Conservation (phyloP, 768 basidiomycete species). For the Lanmaoa rubissima region DNA sequence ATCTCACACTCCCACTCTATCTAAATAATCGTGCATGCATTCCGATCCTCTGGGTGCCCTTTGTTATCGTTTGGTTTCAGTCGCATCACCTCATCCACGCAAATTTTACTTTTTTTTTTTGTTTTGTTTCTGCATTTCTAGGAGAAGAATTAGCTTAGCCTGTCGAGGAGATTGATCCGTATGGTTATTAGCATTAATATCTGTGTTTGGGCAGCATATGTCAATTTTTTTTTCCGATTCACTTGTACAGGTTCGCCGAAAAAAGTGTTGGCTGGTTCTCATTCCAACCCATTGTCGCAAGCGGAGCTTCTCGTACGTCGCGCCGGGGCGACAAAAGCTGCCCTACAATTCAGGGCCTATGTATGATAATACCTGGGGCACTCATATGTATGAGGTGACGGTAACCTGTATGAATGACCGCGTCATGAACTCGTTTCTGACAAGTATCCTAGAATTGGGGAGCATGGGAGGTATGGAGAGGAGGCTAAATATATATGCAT, state of each 20-base stretch:
- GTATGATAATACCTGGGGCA: no score
- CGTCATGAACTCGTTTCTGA: no score
- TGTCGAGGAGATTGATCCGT: background rate
- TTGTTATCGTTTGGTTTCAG: conserved; percentile 4
- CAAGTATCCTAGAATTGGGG: no score
- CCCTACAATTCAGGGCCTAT: no score
- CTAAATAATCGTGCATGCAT: background rate
- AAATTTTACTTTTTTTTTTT: background rate
- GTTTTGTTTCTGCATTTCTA: background rate
- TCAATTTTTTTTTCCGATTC: conserved; percentile 1
- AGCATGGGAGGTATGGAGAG: no score
- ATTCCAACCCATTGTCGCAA: no score
- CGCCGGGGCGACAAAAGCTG: no score
- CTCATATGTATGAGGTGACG: no score
- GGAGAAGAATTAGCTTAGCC: background rate
- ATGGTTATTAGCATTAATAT: conserved; percentile 1
- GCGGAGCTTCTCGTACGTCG: no score
- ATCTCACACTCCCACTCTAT: background rate
- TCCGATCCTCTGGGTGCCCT: background rate
- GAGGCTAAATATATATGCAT: no score
- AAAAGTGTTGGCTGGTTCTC: no score
- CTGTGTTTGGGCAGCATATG: background rate
- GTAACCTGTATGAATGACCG: no score
- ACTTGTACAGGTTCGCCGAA: background rate
- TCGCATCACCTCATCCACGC: conserved; percentile 1